Percentiles rank a stretch among this genome's conserved stretches.
Evolutionary conservation across 164 flowering plant species (phyloP).

Genomic region (Malania oleifera): DNA sequence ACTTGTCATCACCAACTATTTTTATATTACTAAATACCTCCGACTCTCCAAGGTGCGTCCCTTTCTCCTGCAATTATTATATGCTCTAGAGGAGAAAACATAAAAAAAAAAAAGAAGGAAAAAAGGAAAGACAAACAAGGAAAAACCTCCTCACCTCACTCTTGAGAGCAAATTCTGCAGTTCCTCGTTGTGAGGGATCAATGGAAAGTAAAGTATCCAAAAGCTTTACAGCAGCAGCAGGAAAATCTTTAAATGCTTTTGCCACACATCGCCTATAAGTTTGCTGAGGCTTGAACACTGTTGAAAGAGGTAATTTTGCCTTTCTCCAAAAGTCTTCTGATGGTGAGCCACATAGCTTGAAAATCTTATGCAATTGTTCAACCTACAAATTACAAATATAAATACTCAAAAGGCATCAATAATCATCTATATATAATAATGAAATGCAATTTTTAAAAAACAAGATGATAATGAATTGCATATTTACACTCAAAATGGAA

Average conservation of each 20-base stretch:
- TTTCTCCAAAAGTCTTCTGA: constrained; percentile 75
- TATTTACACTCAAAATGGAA: neutral
- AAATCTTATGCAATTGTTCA: constrained; percentile 80
- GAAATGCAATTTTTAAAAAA: neutral
- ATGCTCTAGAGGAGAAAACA: neutral
- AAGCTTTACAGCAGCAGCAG: constrained; percentile 43
- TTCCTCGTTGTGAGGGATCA: constrained; percentile 59
- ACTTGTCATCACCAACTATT: no score
- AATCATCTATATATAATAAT: neutral
- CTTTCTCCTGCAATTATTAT: neutral
- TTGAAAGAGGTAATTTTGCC: constrained; percentile 45
- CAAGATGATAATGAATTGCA: no score
- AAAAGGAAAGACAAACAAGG: neutral
- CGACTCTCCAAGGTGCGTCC: no score
- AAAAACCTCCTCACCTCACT: constrained; percentile 44
- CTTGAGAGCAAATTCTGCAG: constrained; percentile 54
- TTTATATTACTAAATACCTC: no score
- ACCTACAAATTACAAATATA: constrained; percentile 37
- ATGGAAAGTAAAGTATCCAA: constrained; percentile 65
- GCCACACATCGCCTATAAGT: constrained; percentile 54
- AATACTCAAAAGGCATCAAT: neutral
- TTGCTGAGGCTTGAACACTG: constrained; percentile 56
- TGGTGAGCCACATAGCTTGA: constrained; percentile 84
- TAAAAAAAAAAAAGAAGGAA: neutral
- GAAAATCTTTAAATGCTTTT: constrained; percentile 53